These are phyloP conservation scores for Plantago major DNA, from an alignment of 257 asterid species.

Conservation along the genomic window DNA sequence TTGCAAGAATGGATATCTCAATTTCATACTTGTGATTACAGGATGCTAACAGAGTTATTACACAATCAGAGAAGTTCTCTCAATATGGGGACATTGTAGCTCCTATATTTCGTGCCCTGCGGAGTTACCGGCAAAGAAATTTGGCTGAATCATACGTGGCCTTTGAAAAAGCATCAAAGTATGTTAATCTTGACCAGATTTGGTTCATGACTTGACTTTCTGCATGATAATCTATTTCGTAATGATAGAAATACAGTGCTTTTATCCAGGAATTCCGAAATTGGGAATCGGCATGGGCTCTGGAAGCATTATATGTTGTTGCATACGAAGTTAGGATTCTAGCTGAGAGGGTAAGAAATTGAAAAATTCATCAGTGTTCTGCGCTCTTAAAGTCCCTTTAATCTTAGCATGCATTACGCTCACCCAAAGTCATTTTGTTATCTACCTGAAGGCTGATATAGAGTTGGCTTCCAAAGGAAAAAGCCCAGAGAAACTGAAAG, in stretches of 20 bases:
- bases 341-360: constrained; percentile 72
- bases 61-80: constrained; percentile 68
- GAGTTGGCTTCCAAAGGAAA: constrained; percentile 83
- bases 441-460: constrained; percentile 68
- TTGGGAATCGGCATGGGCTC: constrained; percentile 97
- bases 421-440: constrained; percentile 21
- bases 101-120: constrained; percentile 79
- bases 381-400: neutral
- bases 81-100: constrained; percentile 72
- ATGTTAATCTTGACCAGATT: constrained; percentile 26
- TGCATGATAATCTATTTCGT: constrained; percentile 25
- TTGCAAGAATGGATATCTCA: constrained; percentile 6
- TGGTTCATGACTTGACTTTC: constrained; percentile 6
- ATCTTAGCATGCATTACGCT: neutral
- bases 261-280: constrained; percentile 95
- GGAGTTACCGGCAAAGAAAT: constrained; percentile 61
- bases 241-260: constrained; percentile 65
- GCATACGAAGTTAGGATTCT: constrained; percentile 88
- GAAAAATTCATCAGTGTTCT: constrained; percentile 1
- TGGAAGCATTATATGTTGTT: constrained; percentile 77
- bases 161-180: constrained; percentile 89
- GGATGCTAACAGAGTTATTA: constrained; percentile 78
- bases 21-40: constrained; percentile 30
- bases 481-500: constrained; percentile 87
- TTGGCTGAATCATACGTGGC: constrained; percentile 75